These are phyloP conservation scores for Aspergillus proliferans DNA, from an alignment of 2,329 filamentous ascomycete genomes.

Conservation along the genomic window DNA sequence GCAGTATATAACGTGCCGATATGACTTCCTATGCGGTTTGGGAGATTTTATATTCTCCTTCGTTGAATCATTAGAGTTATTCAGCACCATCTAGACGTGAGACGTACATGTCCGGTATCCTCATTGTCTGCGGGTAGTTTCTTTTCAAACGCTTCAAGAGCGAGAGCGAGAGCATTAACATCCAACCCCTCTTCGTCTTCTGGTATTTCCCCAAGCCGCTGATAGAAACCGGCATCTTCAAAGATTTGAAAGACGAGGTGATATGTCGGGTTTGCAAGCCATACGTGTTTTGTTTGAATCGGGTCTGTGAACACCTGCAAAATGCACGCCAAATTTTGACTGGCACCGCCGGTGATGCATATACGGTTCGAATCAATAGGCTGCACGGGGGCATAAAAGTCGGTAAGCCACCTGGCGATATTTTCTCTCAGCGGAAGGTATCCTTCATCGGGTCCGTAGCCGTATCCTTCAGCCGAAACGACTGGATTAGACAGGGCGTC, in stretches of 20 bases:
- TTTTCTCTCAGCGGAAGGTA: constrained; percentile 59
- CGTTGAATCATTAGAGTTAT: too few species aligned
- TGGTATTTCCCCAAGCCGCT: constrained; percentile 59
- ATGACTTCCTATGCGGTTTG: constrained; percentile 64
- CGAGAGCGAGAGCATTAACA: constrained; percentile 50
- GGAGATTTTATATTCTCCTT: constrained; percentile 52
- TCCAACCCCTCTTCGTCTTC: constrained; percentile 75
- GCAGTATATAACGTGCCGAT: constrained; percentile 79
- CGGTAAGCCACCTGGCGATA: constrained; percentile 62
- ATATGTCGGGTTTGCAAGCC: constrained; percentile 74
- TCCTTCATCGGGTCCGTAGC: constrained; percentile 72
- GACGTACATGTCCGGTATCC: background rate
- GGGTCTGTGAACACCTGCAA: constrained; percentile 75
- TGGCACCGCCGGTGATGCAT: constrained; percentile 74
- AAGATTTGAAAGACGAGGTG: constrained; percentile 74
- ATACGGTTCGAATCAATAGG: constrained; percentile 53
- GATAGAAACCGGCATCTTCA: constrained; percentile 66
- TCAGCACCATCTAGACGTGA: too few species aligned
- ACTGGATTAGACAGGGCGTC: constrained; percentile 53
- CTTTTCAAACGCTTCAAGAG: constrained; percentile 43
- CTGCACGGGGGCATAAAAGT: constrained; percentile 47
- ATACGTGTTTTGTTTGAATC: constrained; percentile 62
- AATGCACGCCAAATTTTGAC: constrained; percentile 68
- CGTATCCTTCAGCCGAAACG: constrained; percentile 55
- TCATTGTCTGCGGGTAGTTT: background rate